These are phyloP conservation scores for Flaveria robusta DNA, from an alignment of 129 eudicot species.

Conservation along the genomic window DNA sequence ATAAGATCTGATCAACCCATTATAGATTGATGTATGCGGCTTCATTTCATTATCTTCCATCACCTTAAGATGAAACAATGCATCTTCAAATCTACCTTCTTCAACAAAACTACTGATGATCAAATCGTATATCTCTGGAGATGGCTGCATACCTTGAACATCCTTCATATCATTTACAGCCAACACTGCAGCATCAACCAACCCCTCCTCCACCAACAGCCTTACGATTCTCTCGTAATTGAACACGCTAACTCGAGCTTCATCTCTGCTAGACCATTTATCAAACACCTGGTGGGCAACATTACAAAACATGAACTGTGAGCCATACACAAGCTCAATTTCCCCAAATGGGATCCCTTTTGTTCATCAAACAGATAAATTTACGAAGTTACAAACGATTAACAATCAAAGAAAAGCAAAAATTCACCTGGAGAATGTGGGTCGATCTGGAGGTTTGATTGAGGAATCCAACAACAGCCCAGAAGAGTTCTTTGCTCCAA, in stretches of 20 bases:
- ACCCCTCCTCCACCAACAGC: constrained; percentile 39
- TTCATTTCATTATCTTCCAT: constrained; percentile 36
- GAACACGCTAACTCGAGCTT: constrained; percentile 30
- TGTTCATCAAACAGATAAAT: constrained; percentile 3
- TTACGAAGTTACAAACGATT: not conserved
- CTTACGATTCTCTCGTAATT: constrained; percentile 43
- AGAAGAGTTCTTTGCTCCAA: constrained; percentile 50
- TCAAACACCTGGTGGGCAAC: constrained; percentile 49
- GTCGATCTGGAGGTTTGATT: constrained; percentile 30
- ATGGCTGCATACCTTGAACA: constrained; percentile 24
- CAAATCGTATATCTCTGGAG: constrained; percentile 22
- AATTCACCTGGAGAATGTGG: constrained; percentile 18
- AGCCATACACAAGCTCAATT: not conserved
- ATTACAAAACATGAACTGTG: not conserved
- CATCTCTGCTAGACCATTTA: constrained; percentile 36
- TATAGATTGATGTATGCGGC: constrained; percentile 36
- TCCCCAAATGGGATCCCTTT: not conserved
- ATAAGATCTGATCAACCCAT: constrained; percentile 43
- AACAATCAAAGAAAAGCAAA: not conserved
- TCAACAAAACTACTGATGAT: constrained; percentile 32
- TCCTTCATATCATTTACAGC: constrained; percentile 36
- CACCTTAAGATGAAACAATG: constrained; percentile 40
- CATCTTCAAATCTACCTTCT: constrained; percentile 36
- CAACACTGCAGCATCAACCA: constrained; percentile 32
- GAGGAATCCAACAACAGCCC: constrained; percentile 52